Evolutionary conservation across 352 stramenopile species (phyloP), one percentile per base, ranked within the genome.

Genomic region (Pythium monospermum): DNA sequence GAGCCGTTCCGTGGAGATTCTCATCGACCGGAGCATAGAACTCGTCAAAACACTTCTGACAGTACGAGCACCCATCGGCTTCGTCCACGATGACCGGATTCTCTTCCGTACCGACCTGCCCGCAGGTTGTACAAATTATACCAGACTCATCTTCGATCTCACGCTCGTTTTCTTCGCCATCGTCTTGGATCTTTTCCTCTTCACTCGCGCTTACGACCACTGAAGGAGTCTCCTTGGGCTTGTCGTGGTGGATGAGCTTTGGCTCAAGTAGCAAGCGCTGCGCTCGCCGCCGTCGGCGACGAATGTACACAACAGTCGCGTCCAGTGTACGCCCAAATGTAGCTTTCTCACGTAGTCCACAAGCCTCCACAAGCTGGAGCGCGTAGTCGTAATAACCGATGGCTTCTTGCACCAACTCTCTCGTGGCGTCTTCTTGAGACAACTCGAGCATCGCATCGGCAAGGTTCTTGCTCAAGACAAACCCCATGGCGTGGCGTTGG

Each of bases 381-480:
- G 57, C 57, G 28, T 64, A 64, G 27, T 59, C 61, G 50, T 57
- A 69, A 28, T 53, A 69, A 1, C 31, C 41, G 15, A 65, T 13
- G 8, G 59, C 59, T 25, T 63, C 43, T 13, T 23, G 15, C 5
- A 53, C n/a, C 36, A 41, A 21, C 36, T 10, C 7, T 5, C 6
- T 16, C n/a, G 43, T 27, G 5, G 15, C 6, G 27, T 49, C 42
- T 22, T 10, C 45, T 22, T 12, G 36, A 11, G n/a, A 13, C 8
- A n/a, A 23, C 40, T 45, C 30, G 23, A 70, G 31, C 15, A 32
- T 31, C 19, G 60, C 68, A 53, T 88, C 76, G 11, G 74, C 78
- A 11, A 92, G 56, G 50, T 88, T 87, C 53, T 72, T 73, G 37
- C 68, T 77, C 50, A 92, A 53, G 23, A 86, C 81, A 49, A 87